Base-by-base conservation (phyloP, 1,284 basidiomycete genomes). In the Exobasidium rhododendri region DNA sequence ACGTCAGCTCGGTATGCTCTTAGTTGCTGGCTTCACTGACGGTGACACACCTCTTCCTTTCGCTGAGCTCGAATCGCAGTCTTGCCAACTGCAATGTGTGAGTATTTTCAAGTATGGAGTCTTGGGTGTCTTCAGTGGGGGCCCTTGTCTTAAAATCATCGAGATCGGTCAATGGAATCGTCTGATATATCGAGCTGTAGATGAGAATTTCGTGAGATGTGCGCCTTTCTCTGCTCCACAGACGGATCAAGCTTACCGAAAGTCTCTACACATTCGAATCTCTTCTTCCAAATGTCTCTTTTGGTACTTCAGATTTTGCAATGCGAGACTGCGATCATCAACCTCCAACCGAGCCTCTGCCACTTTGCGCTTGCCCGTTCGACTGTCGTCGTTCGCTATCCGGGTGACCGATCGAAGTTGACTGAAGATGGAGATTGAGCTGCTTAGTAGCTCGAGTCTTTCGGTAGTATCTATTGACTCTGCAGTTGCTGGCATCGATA, bases 151-250 rank as follows among this genome's bases (percentile, higher is more conserved):
- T 7, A 47, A 58, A 58, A 10, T 58, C 51, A 17, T 49, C 45
- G 28, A 58, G 13, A 28, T 46, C 7, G 3, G n/a, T 46, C 46
- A 58, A 28, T 24, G 4, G 10, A 30, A 58, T 20, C 22, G 20
- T 52, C n/a, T 58, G n/a, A 47, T 51, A 47, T 28, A 58, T 52
- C 3, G 57, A 58, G 31, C 55, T 56, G 32, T 50, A 10, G 7
- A 50, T 14, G 43, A n/a, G 14, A 44, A n/a, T 22, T 22, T n/a
- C n/a, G n/a, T n/a, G n/a, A n/a, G n/a, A n/a, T n/a, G n/a, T n/a
- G n/a, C n/a, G n/a, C n/a, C n/a, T n/a, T n/a, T n/a, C n/a, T n/a
- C n/a, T n/a, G n/a, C n/a, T n/a, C n/a, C n/a, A n/a, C n/a, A n/a
- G n/a, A n/a, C n/a, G n/a, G n/a, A n/a, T n/a, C n/a, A n/a, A n/a